phyloP scores from a whole-genome alignment of 805 yeast species.

The Blastobotrys robertii region DNA sequence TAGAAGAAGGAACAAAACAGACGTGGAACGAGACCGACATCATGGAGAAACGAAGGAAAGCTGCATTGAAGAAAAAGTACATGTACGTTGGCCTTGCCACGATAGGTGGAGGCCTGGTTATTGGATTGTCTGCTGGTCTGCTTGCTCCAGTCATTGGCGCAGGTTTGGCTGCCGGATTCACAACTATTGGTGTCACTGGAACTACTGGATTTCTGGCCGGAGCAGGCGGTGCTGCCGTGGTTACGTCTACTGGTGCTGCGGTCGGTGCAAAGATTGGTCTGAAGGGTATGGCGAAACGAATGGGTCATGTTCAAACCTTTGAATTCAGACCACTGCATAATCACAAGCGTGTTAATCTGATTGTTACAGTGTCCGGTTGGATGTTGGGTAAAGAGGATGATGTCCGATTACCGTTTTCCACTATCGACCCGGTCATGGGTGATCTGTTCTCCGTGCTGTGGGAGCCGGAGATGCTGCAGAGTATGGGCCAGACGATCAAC shows the following conservation, averaged over 20 bases:
- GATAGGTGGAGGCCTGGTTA: constrained; percentile 86
- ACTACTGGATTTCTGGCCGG: constrained; percentile 90
- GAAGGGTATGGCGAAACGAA: constrained; percentile 73
- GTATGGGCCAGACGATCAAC: constrained; percentile 92
- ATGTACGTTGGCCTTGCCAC: constrained; percentile 93
- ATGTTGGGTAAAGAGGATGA: constrained; percentile 93
- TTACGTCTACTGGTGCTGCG: constrained; percentile 84
- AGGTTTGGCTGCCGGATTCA: constrained; percentile 92
- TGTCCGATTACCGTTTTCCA: constrained; percentile 89
- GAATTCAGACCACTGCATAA: constrained; percentile 90
- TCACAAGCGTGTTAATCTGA: constrained; percentile 76
- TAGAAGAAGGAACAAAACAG: constrained; percentile 74
- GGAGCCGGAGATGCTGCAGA: constrained; percentile 97
- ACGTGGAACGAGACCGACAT: constrained; percentile 65
- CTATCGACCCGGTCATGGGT: constrained; percentile 97
- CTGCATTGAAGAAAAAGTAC: constrained; percentile 53
- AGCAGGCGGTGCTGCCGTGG: constrained; percentile 91
- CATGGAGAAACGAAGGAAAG: constrained; percentile 61
- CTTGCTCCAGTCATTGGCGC: constrained; percentile 98
- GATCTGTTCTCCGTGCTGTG: constrained; percentile 84
- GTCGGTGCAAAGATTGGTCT: constrained; percentile 86
- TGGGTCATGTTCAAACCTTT: constrained; percentile 87
- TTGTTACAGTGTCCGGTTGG: constrained; percentile 94
- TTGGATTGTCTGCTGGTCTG: constrained; percentile 91
- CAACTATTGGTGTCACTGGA: constrained; percentile 93